Evolutionary conservation across 768 basidiomycete genomes (phyloP), one percentile per base, ranked within the genome.

Genomic region (Cystofilobasidium ferigula): DNA sequence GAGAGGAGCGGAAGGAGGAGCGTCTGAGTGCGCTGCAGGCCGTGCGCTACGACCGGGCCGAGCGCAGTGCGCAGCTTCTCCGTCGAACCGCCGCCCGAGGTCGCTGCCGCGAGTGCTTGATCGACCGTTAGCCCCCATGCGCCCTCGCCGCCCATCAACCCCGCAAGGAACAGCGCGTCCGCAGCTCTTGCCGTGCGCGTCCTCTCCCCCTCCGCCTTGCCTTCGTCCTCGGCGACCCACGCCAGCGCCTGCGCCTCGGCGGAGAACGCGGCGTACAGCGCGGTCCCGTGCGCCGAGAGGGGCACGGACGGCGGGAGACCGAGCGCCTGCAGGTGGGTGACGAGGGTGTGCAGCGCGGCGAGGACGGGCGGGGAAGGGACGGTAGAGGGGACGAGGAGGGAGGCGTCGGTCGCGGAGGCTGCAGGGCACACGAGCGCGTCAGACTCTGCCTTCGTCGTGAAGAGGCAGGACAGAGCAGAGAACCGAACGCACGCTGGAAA

Each of bases 401-500:
- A 43, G 8, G 38, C 7, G 10, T 61, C 60, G 3, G 56, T 34
- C n/a, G 32, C n/a, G 2, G 59, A 56, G 16, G 59, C 65, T 67
- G 35, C 28, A 38, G n/a, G 24, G 18, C 26, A 30, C 40, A 16
- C 1, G 42, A n/a, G 5, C 2, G 51, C n/a, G n/a, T 13, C 42
- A 12, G 6, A 24, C 1, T 12, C 22, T 16, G 40, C 6, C 34
- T 22, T 28, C 14, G 0, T 28, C 24, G n/a, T n/a, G n/a, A n/a
- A n/a, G n/a, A 42, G 30, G 34, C 5, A 0, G 24, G 45, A 48
- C n/a, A 1, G 47, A 32, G n/a, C n/a, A 20, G 18, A 20, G 13
- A 32, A 28, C 13, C 13, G 40, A 16, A 58, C 58, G 45, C 36
- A 67, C 65, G 65, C 43, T 67, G 56, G 58, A 59, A 67, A 6